These are phyloP conservation scores for Papiliotrema laurentii DNA, from an alignment of 1,284 basidiomycete species.

Conservation along the genomic window DNA sequence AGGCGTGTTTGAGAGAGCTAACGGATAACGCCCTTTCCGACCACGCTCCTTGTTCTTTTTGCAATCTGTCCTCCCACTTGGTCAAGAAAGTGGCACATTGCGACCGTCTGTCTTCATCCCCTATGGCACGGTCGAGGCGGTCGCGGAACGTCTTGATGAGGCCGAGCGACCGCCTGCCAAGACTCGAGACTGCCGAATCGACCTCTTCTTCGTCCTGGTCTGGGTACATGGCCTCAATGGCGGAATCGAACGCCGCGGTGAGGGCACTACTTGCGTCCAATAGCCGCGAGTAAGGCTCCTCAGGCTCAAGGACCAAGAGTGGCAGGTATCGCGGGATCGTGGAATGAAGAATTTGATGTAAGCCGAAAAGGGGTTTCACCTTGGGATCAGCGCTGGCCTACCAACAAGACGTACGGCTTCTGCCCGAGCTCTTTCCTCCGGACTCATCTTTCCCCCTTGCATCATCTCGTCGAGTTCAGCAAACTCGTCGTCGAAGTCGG, in stretches of 20 bases:
- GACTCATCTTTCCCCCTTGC: slow-evolving; percentile 19
- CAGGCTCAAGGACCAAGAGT: slow-evolving; percentile 10
- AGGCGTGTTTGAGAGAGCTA: not conserved
- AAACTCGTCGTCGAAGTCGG: slow-evolving; percentile 19
- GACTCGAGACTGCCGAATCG: slow-evolving; percentile 13
- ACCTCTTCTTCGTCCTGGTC: slow-evolving; percentile 35
- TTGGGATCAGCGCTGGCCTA: slow-evolving; percentile 10
- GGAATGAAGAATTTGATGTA: slow-evolving; percentile 39
- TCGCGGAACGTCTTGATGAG: slow-evolving; percentile 8
- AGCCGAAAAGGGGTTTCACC: slow-evolving; percentile 35
- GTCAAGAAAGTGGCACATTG: slow-evolving; percentile 14
- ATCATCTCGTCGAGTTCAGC: slow-evolving; percentile 28
- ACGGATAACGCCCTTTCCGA: slow-evolving; percentile 9
- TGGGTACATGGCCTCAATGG: slow-evolving; percentile 32
- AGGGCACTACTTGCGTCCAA: slow-evolving; percentile 13
- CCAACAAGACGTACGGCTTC: slow-evolving; percentile 28
- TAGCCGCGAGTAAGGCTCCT: slow-evolving; percentile 15
- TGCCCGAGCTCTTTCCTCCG: slow-evolving; percentile 23
- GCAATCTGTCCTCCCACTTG: slow-evolving; percentile 27
- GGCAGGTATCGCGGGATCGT: slow-evolving; percentile 31
- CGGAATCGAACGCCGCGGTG: slow-evolving; percentile 31
- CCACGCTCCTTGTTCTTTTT: slow-evolving; percentile 25
- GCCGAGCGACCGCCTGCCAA: slow-evolving; percentile 12
- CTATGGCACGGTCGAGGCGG: not conserved
- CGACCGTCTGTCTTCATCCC: not conserved